phyloP scores from a whole-genome alignment of 306 rosid species.

The Abrus pulchellus region DNA sequence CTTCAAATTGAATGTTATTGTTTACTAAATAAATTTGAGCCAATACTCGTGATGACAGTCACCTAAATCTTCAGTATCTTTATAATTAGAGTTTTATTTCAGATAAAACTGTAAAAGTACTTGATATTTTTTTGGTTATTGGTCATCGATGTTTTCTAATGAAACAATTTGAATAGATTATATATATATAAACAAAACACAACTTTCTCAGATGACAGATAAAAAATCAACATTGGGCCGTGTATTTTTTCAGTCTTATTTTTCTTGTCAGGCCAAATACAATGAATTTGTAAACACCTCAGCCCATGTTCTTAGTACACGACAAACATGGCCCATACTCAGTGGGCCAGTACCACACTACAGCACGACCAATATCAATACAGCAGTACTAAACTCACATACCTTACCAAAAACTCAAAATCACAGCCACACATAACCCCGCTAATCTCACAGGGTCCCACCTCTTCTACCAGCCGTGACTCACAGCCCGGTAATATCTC shows the following conservation, averaged over 20 bases:
- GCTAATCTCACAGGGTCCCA: neutral
- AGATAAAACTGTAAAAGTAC: neutral
- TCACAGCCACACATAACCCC: conserved; percentile 29
- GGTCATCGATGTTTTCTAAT: no score
- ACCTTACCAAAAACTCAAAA: neutral
- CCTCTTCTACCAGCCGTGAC: conserved; percentile 18
- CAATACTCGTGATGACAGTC: neutral
- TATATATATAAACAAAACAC: neutral
- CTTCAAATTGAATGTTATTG: no score
- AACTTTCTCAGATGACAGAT: neutral
- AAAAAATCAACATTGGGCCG: conserved; percentile 36
- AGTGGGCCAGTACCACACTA: neutral
- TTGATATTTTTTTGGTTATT: no score
- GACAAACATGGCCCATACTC: conserved; percentile 49
- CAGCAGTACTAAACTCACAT: conserved; percentile 20
- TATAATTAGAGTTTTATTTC: no score
- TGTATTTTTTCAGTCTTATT: neutral
- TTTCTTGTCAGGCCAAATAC: neutral
- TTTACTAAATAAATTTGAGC: no score
- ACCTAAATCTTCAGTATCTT: neutral
- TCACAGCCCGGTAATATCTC: conserved; percentile 22
- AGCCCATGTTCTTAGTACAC: conserved; percentile 37
- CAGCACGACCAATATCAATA: neutral
- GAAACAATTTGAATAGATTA: neutral
- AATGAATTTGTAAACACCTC: conserved; percentile 18